These are phyloP conservation scores for Beauveria australis DNA, from an alignment of 2,329 filamentous ascomycete genomes.

Conservation along the genomic window DNA sequence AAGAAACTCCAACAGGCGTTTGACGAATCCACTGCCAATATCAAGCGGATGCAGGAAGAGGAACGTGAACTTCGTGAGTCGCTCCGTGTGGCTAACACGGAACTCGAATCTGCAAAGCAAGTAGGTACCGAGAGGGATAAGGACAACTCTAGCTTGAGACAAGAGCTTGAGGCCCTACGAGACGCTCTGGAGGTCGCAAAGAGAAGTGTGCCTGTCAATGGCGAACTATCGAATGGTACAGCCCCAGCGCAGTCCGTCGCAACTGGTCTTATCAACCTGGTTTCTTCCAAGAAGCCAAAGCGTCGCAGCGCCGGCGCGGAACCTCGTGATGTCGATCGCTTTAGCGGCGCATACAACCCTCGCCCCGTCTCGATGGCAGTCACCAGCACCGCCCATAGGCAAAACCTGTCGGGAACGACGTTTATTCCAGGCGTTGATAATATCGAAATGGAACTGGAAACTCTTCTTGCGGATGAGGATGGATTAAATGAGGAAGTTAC, in stretches of 20 bases:
- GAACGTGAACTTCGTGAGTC: constrained; percentile 79
- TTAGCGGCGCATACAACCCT: constrained; percentile 88
- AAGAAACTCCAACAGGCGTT: constrained; percentile 80
- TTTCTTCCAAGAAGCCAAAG: constrained; percentile 95
- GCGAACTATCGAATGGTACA: constrained; percentile 37
- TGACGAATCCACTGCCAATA: constrained; percentile 81
- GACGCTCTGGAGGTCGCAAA: constrained; percentile 87
- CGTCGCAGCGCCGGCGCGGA: constrained; percentile 85
- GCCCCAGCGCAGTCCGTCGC: constrained; percentile 41
- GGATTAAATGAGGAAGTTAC: constrained; percentile 95
- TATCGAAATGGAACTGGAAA: constrained; percentile 91
- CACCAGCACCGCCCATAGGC: constrained; percentile 56
- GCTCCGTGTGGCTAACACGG: constrained; percentile 67
- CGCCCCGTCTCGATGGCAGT: constrained; percentile 95
- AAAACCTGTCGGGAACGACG: constrained; percentile 64
- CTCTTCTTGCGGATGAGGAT: constrained; percentile 88
- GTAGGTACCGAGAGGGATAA: constrained; percentile 69
- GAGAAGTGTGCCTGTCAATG: constrained; percentile 66
- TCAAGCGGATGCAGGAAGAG: constrained; percentile 92
- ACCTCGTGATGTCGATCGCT: constrained; percentile 76
- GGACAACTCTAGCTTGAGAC: constrained; percentile 76
- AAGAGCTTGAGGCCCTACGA: constrained; percentile 83
- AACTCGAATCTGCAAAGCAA: constrained; percentile 72
- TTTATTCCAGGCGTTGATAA: constrained; percentile 79
- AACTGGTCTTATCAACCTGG: constrained; percentile 87